Base-by-base conservation (phyloP, 2,329 filamentous ascomycete species). In the Pseudogymnoascus sp. region DNA sequence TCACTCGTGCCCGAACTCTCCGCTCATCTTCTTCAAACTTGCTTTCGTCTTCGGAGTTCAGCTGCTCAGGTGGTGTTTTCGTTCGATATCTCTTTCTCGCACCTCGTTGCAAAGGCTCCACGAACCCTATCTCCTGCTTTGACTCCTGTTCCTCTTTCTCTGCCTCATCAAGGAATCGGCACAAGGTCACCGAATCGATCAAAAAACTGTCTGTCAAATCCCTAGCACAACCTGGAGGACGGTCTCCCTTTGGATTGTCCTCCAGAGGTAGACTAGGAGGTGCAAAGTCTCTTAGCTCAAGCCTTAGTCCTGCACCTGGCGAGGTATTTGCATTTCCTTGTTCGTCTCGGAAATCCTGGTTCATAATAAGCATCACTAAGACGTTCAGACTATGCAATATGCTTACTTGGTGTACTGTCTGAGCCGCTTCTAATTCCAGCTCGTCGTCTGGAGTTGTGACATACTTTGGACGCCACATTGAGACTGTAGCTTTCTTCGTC, bases 401-500 rank as follows among this genome's bases (percentile, higher is more conserved):
- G 59, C 60, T 60, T 61, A 66, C 62, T 58, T 64, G 60, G 40
- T 64, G 25, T 35, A 62, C 40, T 63, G 25, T 64, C 45, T 37
- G 65, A 31, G 59, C 60, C 8, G 60, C 27, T 60, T 62, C 66
- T n/a, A 70, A 61, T 29, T 64, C 64, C 52, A 65, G 42, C 63
- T 67, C 64, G 9, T 66, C 70, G 58, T 62, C 62, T 5, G 64
- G 68, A 59, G 65, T 61, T 33, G 31, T 58, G 37, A 68, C 64
- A 48, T 61, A 39, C 3, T 61, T 64, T 35, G 71, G 65, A 58
- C 70, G 67, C 72, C 71, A 74, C 35, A 74, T 61, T 25, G 67
- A 70, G 13, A 74, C 63, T 1, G 66, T 69, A n/a, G 71, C 70
- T 66, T 60, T 65, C 63, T 69, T 69, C 33, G 31, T 65, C 62